A percentile compares a stretch with the other conserved stretches of the same genome.
These are phyloP conservation scores for Cephalotrichum gorgonifer DNA, from an alignment of 2,329 filamentous ascomycete genomes.

Conservation along the genomic window DNA sequence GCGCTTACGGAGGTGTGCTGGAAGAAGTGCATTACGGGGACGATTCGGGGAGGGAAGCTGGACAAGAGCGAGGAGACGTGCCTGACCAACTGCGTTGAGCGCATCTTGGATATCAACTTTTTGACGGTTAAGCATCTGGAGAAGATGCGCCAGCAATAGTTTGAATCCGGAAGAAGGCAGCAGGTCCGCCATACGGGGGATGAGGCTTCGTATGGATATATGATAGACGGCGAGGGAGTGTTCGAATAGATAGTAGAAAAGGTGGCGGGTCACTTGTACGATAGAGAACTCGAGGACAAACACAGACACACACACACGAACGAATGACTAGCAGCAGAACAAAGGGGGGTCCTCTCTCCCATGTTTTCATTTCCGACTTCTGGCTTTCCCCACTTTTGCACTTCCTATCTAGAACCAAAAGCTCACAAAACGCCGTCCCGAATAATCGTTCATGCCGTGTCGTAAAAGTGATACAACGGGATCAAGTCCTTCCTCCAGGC, in stretches of 20 bases:
- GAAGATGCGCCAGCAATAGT: constrained; percentile 29
- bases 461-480: constrained; percentile 4
- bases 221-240: not conserved
- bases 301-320: too few species aligned
- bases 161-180: too few species aligned
- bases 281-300: not conserved
- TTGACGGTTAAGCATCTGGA: constrained; percentile 80
- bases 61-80: constrained; percentile 73
- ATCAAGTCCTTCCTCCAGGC: not conserved
- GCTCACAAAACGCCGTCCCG: constrained; percentile 8
- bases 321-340: not conserved
- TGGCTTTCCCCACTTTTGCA: not conserved
- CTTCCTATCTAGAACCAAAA: constrained; percentile 5
- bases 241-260: not conserved
- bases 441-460: constrained; percentile 8
- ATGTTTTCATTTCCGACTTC: constrained; percentile 2
- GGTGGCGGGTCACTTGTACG: not conserved
- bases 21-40: constrained; percentile 79
- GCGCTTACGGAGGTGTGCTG: constrained; percentile 69
- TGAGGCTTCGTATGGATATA: not conserved
- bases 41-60: constrained; percentile 61
- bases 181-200: too few species aligned
- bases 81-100: constrained; percentile 84
- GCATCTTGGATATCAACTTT: constrained; percentile 83
- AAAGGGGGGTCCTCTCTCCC: not conserved